Base-by-base conservation (phyloP, 108 stramenopile species). In the Nitzschia palea region DNA sequence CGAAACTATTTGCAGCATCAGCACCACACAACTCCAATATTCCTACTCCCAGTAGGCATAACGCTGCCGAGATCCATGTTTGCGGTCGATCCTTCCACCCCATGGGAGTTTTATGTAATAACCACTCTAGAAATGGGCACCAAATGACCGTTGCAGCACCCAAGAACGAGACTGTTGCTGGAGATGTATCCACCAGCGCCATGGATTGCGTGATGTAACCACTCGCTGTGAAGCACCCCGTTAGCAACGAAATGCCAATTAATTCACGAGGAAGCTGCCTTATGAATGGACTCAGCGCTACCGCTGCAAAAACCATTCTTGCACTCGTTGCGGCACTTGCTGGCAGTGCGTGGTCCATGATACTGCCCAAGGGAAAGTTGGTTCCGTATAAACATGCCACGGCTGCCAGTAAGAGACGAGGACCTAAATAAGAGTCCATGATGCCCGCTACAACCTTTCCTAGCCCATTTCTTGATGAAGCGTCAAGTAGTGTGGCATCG, bases 301-400 rank as follows among this genome's bases (percentile, higher is more conserved):
- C n/a, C 14, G 62, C 65, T 1, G 85, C 85, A 8, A 89, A 23
- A 1, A 89, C 35, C 70, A 89, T 71, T 26, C 88, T 70, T 14
- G 79, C 73, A 23, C 71, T 69, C 15, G 84, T 83, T 17, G 84
- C 84, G 10, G 84, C 81, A 4, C 78, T 69, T 8, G 88, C 70
- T 28, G 85, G 81, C 4, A 83, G 57, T 17, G 79, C 36, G n/a
- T 89, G 79, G 45, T 85, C 80, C 84, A 89, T 86, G n/a, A 86
- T 65, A 18, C 76, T 66, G 9, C 83, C 84, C 40, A 89, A 65
- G 8, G 88, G 85, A 66, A 86, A 89, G 66, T 86, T 89, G 23
- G 88, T 86, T 10, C 77, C 88, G 56, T 89, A 89, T 0, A 86
- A 52, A 28, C 77, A 59, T 26, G 83, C 81, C 4, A 76, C 56